Evolutionary conservation across 2,329 filamentous ascomycete species (phyloP).

Genomic region (Fusarium sp.): DNA sequence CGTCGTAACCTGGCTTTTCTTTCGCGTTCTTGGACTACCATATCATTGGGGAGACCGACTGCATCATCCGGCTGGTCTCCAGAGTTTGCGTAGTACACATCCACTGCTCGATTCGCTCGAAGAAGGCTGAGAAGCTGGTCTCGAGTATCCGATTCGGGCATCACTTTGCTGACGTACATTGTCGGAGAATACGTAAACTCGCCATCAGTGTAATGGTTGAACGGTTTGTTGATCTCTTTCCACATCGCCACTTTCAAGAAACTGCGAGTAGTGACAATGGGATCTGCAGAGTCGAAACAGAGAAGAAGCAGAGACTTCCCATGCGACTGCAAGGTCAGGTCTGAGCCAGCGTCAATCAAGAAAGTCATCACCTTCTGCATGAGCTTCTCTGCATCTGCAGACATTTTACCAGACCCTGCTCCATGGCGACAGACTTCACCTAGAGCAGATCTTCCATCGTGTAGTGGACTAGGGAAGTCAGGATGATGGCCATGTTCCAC

Average conservation of each 20-base stretch:
- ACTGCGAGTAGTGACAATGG: conserved; percentile 63
- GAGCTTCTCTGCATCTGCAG: conserved; percentile 57
- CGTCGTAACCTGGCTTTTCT: conserved; percentile 59
- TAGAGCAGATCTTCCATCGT: conserved; percentile 70
- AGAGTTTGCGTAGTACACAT: conserved; percentile 64
- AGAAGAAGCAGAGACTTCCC: conserved; percentile 69
- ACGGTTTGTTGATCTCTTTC: conserved; percentile 69
- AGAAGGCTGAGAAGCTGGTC: conserved; percentile 59
- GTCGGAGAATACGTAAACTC: conserved; percentile 70
- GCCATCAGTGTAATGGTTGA: conserved; percentile 63
- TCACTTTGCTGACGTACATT: conserved; percentile 65
- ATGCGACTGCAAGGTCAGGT: conserved; percentile 63
- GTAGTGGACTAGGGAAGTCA: conserved; percentile 70
- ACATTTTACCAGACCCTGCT: conserved; percentile 56
- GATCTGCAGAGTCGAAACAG: conserved; percentile 65
- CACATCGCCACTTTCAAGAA: conserved; percentile 72
- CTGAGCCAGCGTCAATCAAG: conserved; percentile 65
- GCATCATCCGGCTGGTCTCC: conserved; percentile 64
- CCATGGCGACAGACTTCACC: conserved; percentile 70
- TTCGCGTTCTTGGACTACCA: conserved; percentile 60
- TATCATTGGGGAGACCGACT: conserved; percentile 60
- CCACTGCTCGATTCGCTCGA: conserved; percentile 60
- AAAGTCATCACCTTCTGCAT: conserved; percentile 67
- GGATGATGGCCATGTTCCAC: conserved; percentile 68
- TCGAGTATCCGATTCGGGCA: conserved; percentile 51